phyloP scores from a whole-genome alignment of 306 rosid genomes.

The Quercus robur region DNA sequence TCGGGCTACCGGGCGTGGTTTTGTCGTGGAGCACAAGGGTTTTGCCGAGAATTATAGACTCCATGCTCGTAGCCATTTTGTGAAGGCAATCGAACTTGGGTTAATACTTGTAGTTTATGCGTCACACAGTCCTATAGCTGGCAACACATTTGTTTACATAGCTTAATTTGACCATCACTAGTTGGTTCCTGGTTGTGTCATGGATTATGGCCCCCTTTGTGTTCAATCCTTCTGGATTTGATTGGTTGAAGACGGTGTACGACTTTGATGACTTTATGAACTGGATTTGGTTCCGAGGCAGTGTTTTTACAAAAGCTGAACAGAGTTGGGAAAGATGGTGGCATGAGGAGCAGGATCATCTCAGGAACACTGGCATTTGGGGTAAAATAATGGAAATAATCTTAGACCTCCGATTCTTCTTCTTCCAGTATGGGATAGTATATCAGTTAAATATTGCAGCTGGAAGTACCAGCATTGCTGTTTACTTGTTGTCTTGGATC shows the following conservation, averaged over 20 bases:
- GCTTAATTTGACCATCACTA: slow-evolving; percentile 56
- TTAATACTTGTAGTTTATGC: slow-evolving; percentile 69
- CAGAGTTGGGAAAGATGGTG: slow-evolving; percentile 98
- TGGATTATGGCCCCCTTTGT: slow-evolving; percentile 87
- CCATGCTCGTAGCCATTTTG: slow-evolving; percentile 86
- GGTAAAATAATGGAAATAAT: slow-evolving; percentile 74
- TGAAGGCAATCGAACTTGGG: slow-evolving; percentile 86
- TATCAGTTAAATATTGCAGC: slow-evolving; percentile 72
- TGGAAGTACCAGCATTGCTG: slow-evolving; percentile 59
- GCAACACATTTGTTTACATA: slow-evolving; percentile 61
- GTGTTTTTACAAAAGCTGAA: slow-evolving; percentile 85
- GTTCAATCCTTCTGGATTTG: slow-evolving; percentile 87
- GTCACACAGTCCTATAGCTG: slow-evolving; percentile 54
- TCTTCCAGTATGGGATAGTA: slow-evolving; percentile 76
- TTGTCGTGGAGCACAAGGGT: slow-evolving; percentile 80
- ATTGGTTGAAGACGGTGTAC: slow-evolving; percentile 82
- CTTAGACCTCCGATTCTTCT: slow-evolving; percentile 77
- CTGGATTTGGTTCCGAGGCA: slow-evolving; percentile 78
- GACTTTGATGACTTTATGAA: slow-evolving; percentile 79
- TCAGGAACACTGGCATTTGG: slow-evolving; percentile 66
- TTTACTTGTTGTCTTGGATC: slow-evolving; percentile 81
- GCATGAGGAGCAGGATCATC: slow-evolving; percentile 89
- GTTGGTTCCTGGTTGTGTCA: slow-evolving; percentile 79
- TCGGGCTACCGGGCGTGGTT: slow-evolving; percentile 91
- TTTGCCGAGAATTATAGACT: slow-evolving; percentile 92